Conservation (phyloP, 352 stramenopile species). For the Elongisporangium prolatum region DNA sequence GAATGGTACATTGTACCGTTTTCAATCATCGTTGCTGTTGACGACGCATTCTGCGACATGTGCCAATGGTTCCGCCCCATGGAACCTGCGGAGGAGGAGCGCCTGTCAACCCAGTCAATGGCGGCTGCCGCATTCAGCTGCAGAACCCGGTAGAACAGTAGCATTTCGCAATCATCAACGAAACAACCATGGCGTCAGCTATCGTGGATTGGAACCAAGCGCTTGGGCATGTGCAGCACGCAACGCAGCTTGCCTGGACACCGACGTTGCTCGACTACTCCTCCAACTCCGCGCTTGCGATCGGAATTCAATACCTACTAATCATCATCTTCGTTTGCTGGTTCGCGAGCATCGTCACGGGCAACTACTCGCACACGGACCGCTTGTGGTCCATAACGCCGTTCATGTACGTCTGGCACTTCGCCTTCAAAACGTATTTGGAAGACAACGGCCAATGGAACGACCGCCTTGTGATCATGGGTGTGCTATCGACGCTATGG, state of each 20-base stretch:
- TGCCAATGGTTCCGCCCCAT: not conserved
- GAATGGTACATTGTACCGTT: not conserved
- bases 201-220: conserved; percentile 19
- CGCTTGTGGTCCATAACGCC: conserved; percentile 92
- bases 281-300: conserved; percentile 26
- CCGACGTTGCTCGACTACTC: conserved; percentile 33
- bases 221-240: conserved; percentile 24
- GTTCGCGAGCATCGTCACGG: conserved; percentile 62
- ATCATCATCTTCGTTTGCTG: conserved; percentile 42
- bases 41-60: not conserved
- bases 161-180: not conserved
- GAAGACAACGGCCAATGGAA: conserved; percentile 51
- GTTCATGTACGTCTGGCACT: conserved; percentile 83
- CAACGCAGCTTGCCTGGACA: conserved; percentile 25
- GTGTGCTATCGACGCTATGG: conserved; percentile 80
- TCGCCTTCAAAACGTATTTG: conserved; percentile 48
- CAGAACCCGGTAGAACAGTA: not conserved
- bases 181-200: not conserved
- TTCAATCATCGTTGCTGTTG: not conserved
- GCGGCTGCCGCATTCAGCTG: not conserved
- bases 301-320: conserved; percentile 42
- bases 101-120: not conserved
- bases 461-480: conserved; percentile 73
- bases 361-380: conserved; percentile 90
- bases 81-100: not conserved